Base-by-base conservation (phyloP, 2,329 filamentous ascomycete genomes). In the Diaporthe amygdali region DNA sequence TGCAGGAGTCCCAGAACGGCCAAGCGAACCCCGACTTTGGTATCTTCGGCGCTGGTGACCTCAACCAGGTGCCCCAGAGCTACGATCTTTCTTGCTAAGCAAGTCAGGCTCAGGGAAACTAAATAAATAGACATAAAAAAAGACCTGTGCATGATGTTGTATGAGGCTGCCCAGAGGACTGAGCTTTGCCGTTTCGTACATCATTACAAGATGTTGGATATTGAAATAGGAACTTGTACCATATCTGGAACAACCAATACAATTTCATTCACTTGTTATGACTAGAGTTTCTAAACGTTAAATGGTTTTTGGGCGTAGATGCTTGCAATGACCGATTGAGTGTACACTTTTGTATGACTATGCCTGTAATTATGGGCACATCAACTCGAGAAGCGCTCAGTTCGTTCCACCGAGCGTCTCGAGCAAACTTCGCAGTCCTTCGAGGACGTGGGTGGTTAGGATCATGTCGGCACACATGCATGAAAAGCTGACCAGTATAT, bases 1-100 rank as follows among this genome's bases (percentile, higher is more conserved):
- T 82, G 54, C 80, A 81, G 71, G 80, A 82, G 74, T 78, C 77
- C 9, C 80, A 81, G 75, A 78, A 74, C 64, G 80, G 79, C 20
- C 74, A 76, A 7, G 79, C 80, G 27, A 72, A 55, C 44, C 78
- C 80, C 2, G 80, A 82, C 69, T 81, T 81, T 37, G 80, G 80
- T n/a, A 75, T 81, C 76, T 81, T 75, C 77, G 75, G 74, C 17
- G 77, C 79, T 15, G 80, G 80, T 51, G 79, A 81, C 72, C 75
- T 81, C 20, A 74, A 73, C 49, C 17, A 64, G 27, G 73, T 80
- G 47, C 5, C 64, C 63, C 75, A 79, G 49, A 74, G 71, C 69
- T 80, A 77, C 67, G 78, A 79, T 17, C 79, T 81, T 59, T 76
- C 77, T 70, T 81, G 79, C 68, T n/a, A 79, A 80, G 68, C 12